Base-by-base conservation (phyloP, 495 filamentous ascomycete genomes). In the Penicillium macrosclerotiorum region DNA sequence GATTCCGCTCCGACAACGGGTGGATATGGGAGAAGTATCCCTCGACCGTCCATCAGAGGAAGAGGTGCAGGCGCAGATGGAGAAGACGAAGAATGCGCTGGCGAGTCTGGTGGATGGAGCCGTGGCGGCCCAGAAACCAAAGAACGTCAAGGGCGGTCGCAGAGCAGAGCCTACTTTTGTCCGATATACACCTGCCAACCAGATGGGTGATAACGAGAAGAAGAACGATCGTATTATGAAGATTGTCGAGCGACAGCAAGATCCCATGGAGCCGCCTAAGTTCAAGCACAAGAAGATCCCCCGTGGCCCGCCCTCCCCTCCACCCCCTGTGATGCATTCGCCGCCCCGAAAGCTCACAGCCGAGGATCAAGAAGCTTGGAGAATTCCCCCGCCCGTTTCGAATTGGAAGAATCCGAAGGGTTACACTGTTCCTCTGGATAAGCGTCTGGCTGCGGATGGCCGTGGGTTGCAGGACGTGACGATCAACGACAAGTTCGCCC, bases 371-470 rank as follows among this genome's bases (percentile, higher is more conserved):
- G 93, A 96, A 65, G 87, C 85, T 11, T 98, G 93, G 93, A 89
- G 83, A 49, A 95, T 98, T 25, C 90, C 93, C 1, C 92, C 93
- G 0, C 86, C 94, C 0, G 86, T 99, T 2, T 94, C 88, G 12
- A 95, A 96, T 63, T 99, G 93, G 93, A 99, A 99, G 79, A 99
- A 99, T 58, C 88, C 92, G 0, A 96, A 96, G 70, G 93, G 93
- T 59, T 99, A 96, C 56, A 99, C 93, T 0, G 89, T 99, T 2
- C 90, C 93, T 3, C 70, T 99, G 17, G 94, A 97, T 60, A 99
- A 97, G 73, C 86, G 93, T 62, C 70, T 99, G 51, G 93, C 93
- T n/a, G 90, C 93, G 1, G 91, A 96, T 69, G 93, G 93, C 2
- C 81, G 94, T 57, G 89, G 89, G 6, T 68, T 97, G 54, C 88